phyloP scores from a whole-genome alignment of 1,284 basidiomycete species.

The Malassezia nana region DNA sequence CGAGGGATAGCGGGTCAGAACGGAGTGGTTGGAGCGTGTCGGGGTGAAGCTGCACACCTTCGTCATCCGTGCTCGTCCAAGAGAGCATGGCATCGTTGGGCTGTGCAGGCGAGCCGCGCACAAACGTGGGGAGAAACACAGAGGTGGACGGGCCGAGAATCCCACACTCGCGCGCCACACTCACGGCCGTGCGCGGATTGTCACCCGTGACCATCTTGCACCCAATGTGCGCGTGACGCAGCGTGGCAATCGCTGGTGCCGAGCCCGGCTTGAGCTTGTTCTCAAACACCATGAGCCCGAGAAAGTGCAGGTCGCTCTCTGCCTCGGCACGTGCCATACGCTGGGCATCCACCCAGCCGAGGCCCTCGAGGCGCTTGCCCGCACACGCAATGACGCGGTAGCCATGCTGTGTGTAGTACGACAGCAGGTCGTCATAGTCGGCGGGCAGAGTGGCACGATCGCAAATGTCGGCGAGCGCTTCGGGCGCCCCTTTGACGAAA shows the following conservation, averaged over 20 bases:
- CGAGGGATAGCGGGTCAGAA: conserved; percentile 35
- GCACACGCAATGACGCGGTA: conserved; percentile 98
- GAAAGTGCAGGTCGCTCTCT: conserved; percentile 78
- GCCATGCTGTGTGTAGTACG: conserved; percentile 92
- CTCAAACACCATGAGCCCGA: conserved; percentile 95
- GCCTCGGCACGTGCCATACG: conserved; percentile 92
- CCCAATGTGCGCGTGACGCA: conserved; percentile 79
- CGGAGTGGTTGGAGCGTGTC: conserved; percentile 59
- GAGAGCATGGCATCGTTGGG: conserved; percentile 56
- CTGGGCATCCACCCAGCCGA: conserved; percentile 96
- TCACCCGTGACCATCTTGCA: conserved; percentile 98
- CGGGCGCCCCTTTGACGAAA: conserved; percentile 96
- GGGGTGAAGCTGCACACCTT: conserved; percentile 73
- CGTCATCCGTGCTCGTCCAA: conserved; percentile 89
- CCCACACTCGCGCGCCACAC: conserved; percentile 87
- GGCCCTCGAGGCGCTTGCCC: conserved; percentile 81
- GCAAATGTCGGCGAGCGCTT: conserved; percentile 89
- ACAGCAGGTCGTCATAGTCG: conserved; percentile 91
- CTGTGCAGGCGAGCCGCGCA: conserved; percentile 12
- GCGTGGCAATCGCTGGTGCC: conserved; percentile 75
- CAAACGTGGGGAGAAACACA: conserved; percentile 79
- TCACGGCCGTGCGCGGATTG: conserved; percentile 90
- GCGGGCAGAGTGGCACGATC: conserved; percentile 55
- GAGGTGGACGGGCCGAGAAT: conserved; percentile 78
- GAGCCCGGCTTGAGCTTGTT: conserved; percentile 96